phyloP scores from a whole-genome alignment of 2,329 filamentous ascomycete species.

The Westerdykella aurantiaca region DNA sequence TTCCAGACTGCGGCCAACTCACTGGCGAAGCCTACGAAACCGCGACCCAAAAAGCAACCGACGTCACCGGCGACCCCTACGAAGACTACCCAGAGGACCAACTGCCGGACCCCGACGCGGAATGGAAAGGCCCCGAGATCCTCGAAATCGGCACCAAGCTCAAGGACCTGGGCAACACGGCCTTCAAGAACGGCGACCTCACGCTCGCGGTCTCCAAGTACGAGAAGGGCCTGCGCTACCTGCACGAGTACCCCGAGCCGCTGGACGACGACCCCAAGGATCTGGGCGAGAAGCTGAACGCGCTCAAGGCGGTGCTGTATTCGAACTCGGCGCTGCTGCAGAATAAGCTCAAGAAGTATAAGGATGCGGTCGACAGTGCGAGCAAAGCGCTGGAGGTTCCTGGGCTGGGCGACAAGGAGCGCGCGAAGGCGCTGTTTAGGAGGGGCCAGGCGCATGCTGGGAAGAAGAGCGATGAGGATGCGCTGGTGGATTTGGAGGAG shows the following conservation, averaged over 20 bases:
- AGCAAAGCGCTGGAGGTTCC: slow-evolving; percentile 65
- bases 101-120: slow-evolving; percentile 41
- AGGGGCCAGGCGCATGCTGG: slow-evolving; percentile 69
- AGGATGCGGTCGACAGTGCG: slow-evolving; percentile 65
- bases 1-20: slow-evolving; percentile 78
- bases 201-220: slow-evolving; percentile 79
- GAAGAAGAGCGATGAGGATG: slow-evolving; percentile 78
- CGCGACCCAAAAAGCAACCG: slow-evolving; percentile 63
- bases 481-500: slow-evolving; percentile 44
- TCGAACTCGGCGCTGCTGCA: slow-evolving; percentile 82
- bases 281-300: slow-evolving; percentile 60
- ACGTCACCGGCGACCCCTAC: slow-evolving; percentile 81
- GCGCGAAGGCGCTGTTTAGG: slow-evolving; percentile 84
- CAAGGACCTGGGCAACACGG: slow-evolving; percentile 88
- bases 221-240: slow-evolving; percentile 83
- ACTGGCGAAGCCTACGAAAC: slow-evolving; percentile 62
- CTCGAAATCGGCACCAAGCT: slow-evolving; percentile 75
- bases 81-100: slow-evolving; percentile 95
- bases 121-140: slow-evolving; percentile 62
- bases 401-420: slow-evolving; percentile 63
- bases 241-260: slow-evolving; percentile 73
- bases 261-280: slow-evolving; percentile 64
- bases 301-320: slow-evolving; percentile 78
- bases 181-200: slow-evolving; percentile 75
- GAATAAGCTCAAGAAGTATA: slow-evolving; percentile 69